Conservation (phyloP, 2,329 filamentous ascomycete species). For the Microcyclospora pomicola region DNA sequence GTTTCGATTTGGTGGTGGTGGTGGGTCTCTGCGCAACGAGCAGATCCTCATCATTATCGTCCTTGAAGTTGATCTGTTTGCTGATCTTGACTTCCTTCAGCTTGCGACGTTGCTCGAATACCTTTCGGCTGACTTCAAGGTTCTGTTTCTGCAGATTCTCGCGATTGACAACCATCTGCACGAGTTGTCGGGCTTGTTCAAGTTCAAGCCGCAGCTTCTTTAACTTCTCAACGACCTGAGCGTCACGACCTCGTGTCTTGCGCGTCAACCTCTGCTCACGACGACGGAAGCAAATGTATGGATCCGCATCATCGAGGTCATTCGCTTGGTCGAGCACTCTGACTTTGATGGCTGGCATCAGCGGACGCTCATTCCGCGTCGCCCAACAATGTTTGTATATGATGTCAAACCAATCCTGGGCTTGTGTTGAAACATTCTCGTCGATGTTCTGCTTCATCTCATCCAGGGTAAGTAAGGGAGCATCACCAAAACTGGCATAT, state of each 20-base stretch:
- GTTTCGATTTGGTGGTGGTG: constrained; percentile 33
- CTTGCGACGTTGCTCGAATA: constrained; percentile 70
- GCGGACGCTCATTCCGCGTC: constrained; percentile 47
- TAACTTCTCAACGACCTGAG: constrained; percentile 86
- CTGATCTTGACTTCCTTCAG: constrained; percentile 82
- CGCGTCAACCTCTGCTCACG: constrained; percentile 87
- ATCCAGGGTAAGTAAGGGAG: constrained; percentile 51
- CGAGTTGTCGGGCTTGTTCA: constrained; percentile 71
- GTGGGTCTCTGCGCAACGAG: constrained; percentile 57
- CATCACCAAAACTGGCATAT: constrained; percentile 79
- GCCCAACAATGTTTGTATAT: constrained; percentile 81
- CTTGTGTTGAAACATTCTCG: constrained; percentile 35
- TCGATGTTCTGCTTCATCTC: constrained; percentile 51
- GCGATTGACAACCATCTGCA: constrained; percentile 63
- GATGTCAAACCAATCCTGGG: constrained; percentile 52
- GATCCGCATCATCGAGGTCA: constrained; percentile 89
- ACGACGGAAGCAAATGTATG: constrained; percentile 94
- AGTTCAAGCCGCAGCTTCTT: constrained; percentile 82
- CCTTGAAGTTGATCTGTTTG: constrained; percentile 66
- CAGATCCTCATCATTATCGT: constrained; percentile 83
- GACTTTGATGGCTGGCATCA: constrained; percentile 67
- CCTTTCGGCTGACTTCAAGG: constrained; percentile 56
- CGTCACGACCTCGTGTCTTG: constrained; percentile 87
- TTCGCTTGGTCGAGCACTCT: constrained; percentile 68
- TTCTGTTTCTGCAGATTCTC: constrained; percentile 68